Conservation (phyloP, 306 rosid species). For the Mimosa pudica region DNA sequence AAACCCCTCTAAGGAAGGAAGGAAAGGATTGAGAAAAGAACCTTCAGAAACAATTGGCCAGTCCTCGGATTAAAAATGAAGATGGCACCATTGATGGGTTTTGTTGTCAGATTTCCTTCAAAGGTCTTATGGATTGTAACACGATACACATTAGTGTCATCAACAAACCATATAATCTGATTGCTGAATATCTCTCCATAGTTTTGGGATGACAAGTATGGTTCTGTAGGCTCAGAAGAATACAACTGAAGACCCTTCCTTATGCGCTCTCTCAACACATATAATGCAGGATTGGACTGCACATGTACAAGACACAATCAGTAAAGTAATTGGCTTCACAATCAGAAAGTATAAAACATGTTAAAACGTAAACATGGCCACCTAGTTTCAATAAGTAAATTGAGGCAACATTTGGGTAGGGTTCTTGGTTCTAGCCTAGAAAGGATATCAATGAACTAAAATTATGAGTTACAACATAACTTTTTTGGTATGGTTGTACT, state of each 20-base stretch:
- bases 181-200: slow-evolving; percentile 99
- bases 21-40: slow-evolving; percentile 27
- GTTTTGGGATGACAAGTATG: slow-evolving; percentile 95
- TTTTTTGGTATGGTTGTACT: slow-evolving; percentile 8
- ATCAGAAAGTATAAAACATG: slow-evolving; percentile 2
- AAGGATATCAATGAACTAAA: background rate
- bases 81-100: slow-evolving; percentile 97
- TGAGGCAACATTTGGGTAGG: background rate
- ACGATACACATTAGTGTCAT: slow-evolving; percentile 98
- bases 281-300: slow-evolving; percentile 99
- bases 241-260: slow-evolving; percentile 97
- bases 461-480: slow-evolving; percentile 14
- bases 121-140: slow-evolving; percentile 98
- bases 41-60: slow-evolving; percentile 94
- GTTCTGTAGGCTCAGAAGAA: slow-evolving; percentile 99
- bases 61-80: slow-evolving; percentile 99
- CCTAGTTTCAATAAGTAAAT: background rate
- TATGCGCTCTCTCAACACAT: slow-evolving; percentile 96
- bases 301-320: slow-evolving; percentile 38
- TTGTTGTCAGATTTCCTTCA: slow-evolving; percentile 98
- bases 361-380: background rate
- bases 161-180: slow-evolving; percentile 99
- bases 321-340: slow-evolving; percentile 14
- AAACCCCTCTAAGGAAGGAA: background rate
- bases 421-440: background rate